Evolutionary conservation across 768 basidiomycete species (phyloP).

Genomic region (Pholiota conissans): DNA sequence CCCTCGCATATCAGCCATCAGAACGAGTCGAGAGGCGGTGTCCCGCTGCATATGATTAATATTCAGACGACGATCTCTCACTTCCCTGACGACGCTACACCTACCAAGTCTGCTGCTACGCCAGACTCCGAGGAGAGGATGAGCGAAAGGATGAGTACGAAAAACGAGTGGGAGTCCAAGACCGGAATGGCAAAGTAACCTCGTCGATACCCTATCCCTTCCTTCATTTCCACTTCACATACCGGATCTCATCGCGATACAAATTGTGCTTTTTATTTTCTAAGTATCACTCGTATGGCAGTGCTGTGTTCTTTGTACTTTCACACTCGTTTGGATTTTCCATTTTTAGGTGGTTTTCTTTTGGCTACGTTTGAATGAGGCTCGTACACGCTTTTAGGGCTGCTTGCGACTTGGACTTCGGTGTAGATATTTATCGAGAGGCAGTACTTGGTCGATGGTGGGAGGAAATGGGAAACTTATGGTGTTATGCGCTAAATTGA

Average conservation of each 20-base stretch:
- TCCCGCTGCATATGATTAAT: conserved; percentile 30
- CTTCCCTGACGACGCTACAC: conserved; percentile 17
- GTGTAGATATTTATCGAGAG: too few relatives aligned
- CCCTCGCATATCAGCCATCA: conserved; percentile 5
- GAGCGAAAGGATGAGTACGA: not conserved
- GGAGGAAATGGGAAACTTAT: too few relatives aligned
- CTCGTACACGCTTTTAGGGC: too few relatives aligned
- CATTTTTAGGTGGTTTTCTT: too few relatives aligned
- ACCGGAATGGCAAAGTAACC: not conserved
- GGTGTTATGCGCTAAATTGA: too few relatives aligned
- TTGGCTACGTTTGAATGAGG: too few relatives aligned
- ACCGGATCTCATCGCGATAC: too few relatives aligned
- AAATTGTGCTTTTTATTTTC: not conserved
- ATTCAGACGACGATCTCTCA: conserved; percentile 30
- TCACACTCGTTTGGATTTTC: not conserved
- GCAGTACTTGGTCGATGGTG: too few relatives aligned
- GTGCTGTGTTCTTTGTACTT: not conserved
- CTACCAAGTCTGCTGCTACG: not conserved
- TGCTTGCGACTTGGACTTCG: too few relatives aligned
- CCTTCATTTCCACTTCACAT: not conserved
- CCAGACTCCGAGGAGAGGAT: not conserved
- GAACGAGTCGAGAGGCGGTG: conserved; percentile 9
- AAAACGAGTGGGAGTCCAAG: not conserved
- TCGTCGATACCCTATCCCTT: not conserved
- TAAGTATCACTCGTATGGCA: not conserved